phyloP scores from a whole-genome alignment of 2,329 filamentous ascomycete genomes.

The Colletotrichum endophyticum region DNA sequence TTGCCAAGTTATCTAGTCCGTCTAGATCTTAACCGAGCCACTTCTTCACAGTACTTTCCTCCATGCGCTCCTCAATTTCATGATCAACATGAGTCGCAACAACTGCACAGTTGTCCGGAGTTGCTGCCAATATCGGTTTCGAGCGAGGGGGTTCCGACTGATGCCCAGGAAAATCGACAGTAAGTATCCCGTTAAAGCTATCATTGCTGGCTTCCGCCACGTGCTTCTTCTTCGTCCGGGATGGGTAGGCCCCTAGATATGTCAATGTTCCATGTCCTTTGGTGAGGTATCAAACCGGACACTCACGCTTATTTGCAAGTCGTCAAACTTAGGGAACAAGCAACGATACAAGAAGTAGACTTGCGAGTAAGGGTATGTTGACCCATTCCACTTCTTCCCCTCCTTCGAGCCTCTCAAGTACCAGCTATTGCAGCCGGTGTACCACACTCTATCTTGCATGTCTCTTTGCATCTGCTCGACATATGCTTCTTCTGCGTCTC shows the following conservation, averaged over 20 bases:
- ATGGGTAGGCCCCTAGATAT: not conserved
- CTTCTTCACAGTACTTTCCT: not conserved
- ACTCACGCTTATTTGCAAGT: constrained; percentile 38
- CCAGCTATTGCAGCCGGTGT: constrained; percentile 39
- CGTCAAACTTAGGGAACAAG: constrained; percentile 36
- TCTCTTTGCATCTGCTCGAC: constrained; percentile 34
- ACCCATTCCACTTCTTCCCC: constrained; percentile 36
- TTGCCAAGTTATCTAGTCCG: not conserved
- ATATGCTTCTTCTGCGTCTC: constrained; percentile 37
- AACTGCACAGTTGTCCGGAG: not conserved
- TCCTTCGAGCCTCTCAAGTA: constrained; percentile 31
- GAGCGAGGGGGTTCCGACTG: not conserved
- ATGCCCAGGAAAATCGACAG: not conserved
- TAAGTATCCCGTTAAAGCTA: not conserved
- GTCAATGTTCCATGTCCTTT: too few species aligned
- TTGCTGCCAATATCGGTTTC: not conserved
- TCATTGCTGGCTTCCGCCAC: not conserved
- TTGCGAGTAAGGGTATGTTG: constrained; percentile 40
- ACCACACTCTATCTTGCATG: constrained; percentile 35
- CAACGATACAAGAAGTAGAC: constrained; percentile 38
- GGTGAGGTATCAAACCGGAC: not conserved
- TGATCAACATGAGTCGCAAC: not conserved
- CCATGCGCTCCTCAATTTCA: not conserved
- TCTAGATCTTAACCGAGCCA: not conserved
- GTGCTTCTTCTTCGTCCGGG: not conserved